Evolutionary conservation across 768 basidiomycete genomes (phyloP).

Genomic region (Lactarius quietus): DNA sequence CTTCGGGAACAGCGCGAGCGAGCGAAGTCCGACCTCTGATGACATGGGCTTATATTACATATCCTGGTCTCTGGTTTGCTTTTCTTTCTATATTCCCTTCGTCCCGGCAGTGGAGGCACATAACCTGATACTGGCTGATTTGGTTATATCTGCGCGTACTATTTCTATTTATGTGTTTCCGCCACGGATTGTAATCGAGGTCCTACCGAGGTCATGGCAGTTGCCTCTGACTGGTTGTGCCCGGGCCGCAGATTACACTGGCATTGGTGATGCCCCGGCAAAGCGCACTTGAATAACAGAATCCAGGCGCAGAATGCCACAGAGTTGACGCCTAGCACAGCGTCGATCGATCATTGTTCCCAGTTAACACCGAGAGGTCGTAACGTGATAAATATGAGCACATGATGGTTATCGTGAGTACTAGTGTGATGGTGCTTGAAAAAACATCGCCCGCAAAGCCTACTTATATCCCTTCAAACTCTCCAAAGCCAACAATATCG

Average conservation of each 20-base stretch:
- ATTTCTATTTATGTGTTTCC: background rate
- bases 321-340: background rate
- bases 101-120: background rate
- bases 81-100: background rate
- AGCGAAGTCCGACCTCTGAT: slow-evolving; percentile 50
- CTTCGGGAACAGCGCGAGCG: slow-evolving; percentile 69
- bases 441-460: background rate
- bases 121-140: background rate
- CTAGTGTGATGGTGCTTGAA: too few relatives aligned
- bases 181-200: background rate
- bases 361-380: too few relatives aligned
- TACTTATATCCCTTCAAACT: background rate
- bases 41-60: background rate
- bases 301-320: background rate
- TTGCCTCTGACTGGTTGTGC: background rate
- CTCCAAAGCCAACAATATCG: background rate
- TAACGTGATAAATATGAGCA: too few relatives aligned
- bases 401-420: background rate
- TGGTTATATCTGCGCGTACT: background rate
- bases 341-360: background rate
- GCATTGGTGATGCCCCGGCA: too few relatives aligned
- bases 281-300: too few relatives aligned
- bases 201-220: background rate
- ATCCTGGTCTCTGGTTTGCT: background rate
- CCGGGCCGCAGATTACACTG: background rate